Conservation (phyloP, 2,329 filamentous ascomycete species). For the Talaromyces sp. region DNA sequence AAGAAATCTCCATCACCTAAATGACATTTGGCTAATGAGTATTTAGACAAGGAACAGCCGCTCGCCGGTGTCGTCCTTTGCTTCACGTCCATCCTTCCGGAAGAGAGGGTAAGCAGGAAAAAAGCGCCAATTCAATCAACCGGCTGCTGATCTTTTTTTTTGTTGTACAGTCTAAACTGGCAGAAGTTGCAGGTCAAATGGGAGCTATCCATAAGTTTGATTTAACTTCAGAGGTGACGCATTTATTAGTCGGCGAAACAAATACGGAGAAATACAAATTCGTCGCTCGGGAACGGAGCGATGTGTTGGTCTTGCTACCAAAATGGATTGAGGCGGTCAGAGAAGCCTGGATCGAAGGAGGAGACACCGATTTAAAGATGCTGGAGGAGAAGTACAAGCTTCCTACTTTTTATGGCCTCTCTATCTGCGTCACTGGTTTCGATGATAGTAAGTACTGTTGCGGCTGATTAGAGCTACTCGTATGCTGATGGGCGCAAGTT, state of each 20-base stretch:
- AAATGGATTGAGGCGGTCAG: slow-evolving; percentile 79
- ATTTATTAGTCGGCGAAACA: slow-evolving; percentile 84
- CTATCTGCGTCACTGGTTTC: slow-evolving; percentile 66
- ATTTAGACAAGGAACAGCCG: slow-evolving; percentile 54
- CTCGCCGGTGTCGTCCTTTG: slow-evolving; percentile 72
- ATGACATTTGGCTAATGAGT: slow-evolving; percentile 15
- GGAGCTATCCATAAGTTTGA: slow-evolving; percentile 85
- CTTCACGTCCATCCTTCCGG: slow-evolving; percentile 77
- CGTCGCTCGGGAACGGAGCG: slow-evolving; percentile 81
- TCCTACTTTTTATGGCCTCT: slow-evolving; percentile 47
- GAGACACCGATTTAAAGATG: slow-evolving; percentile 64
- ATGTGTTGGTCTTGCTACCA: slow-evolving; percentile 76
- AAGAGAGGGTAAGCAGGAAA: slow-evolving; percentile 60
- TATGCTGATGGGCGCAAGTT: slow-evolving; percentile 36
- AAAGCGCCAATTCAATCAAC: not conserved
- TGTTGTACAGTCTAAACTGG: slow-evolving; percentile 32
- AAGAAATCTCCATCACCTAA: slow-evolving; percentile 10
- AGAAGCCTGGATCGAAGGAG: slow-evolving; percentile 72
- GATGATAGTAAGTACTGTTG: slow-evolving; percentile 50
- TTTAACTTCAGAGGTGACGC: slow-evolving; percentile 91
- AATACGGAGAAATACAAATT: slow-evolving; percentile 93
- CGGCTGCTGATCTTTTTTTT: slow-evolving; percentile 8
- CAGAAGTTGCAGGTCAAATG: slow-evolving; percentile 62
- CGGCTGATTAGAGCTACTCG: not conserved
- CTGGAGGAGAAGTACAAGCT: slow-evolving; percentile 57